A percentile compares a stretch with the other conserved stretches of the same genome.
phyloP scores from a whole-genome alignment of 305 asterid genomes.

The Fraxinus latifolia region DNA sequence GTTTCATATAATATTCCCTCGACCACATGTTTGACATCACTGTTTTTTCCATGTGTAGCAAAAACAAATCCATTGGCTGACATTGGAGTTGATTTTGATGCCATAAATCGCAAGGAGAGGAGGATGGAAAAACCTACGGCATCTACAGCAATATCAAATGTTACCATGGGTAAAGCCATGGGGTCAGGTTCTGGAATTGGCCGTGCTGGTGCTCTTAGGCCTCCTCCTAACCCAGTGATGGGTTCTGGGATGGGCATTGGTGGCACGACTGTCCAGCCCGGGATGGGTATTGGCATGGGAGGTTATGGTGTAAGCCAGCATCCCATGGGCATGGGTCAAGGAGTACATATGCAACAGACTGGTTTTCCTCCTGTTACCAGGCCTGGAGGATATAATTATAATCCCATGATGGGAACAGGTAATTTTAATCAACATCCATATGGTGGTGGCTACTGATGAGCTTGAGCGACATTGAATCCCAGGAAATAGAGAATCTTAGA shows the following conservation, averaged over 20 bases:
- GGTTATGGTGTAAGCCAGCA: background rate
- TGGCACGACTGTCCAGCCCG: slow-evolving; percentile 35
- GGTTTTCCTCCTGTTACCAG: slow-evolving; percentile 59
- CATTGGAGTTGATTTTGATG: slow-evolving; percentile 95
- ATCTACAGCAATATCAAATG: slow-evolving; percentile 52
- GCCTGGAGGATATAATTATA: slow-evolving; percentile 54
- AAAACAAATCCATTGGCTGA: slow-evolving; percentile 83
- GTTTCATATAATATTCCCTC: background rate
- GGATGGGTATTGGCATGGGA: background rate
- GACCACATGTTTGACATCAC: slow-evolving; percentile 15
- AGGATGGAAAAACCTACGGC: slow-evolving; percentile 85
- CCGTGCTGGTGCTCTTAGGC: slow-evolving; percentile 51
- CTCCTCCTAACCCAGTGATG: slow-evolving; percentile 53
- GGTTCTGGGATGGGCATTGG: slow-evolving; percentile 46
- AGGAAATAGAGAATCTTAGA: slow-evolving; percentile 17
- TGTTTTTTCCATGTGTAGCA: slow-evolving; percentile 45
- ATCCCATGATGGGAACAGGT: slow-evolving; percentile 61
- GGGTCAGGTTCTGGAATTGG: slow-evolving; percentile 94
- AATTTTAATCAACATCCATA: slow-evolving; percentile 66
- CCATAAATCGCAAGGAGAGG: slow-evolving; percentile 89
- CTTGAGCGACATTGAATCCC: background rate
- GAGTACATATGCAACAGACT: slow-evolving; percentile 55
- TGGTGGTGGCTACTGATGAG: slow-evolving; percentile 75
- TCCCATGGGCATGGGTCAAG: slow-evolving; percentile 49
- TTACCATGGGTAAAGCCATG: slow-evolving; percentile 96